Evolutionary conservation across 768 basidiomycete genomes (phyloP), one percentile per base, ranked within the genome.

Genomic region (Lyophyllum shimeji): DNA sequence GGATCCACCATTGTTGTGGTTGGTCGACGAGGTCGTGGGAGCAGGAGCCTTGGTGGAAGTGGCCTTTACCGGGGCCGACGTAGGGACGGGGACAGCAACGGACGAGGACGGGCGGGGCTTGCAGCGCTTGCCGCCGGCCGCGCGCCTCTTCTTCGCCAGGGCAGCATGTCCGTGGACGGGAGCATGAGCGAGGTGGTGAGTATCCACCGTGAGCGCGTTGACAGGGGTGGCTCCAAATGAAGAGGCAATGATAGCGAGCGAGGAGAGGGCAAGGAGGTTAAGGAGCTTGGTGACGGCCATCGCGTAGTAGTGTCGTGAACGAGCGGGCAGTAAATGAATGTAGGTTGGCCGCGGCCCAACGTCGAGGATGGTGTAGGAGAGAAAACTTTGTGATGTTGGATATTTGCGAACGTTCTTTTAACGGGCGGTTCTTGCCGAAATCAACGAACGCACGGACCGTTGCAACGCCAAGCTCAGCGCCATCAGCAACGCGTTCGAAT

Each of bases 221-320:
- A 74, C 82, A 21, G 79, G 76, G 7, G 73, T 54, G 0, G 81
- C 67, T 29, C 65, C 75, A 53, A 81, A 76, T 6, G 83, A 78
- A 60, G 75, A 74, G 46, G 81, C 75, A 57, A 89, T 56, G 58
- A 90, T 63, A 20, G 84, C 80, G 50, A 91, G 65, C 23, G 84
- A 74, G 15, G 82, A 73, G 39, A 90, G 58, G 20, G 87, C 80
- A 51, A 90, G 24, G 57, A 90, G 69, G 63, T 79, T 80, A 65
- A 87, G 64, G 46, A 87, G 65, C 59, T 81, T 86, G 55, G 71
- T 42, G 46, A 76, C 64, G 42, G 82, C 76, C 81, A 84, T 56
- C 7, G 34, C 24, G 44, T 42, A 25, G 17, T 34, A 37, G 48
- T 44, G 46, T 57, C 59, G 62, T 61, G 53, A 67, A 65, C 3